Percentiles rank a stretch among this genome's conserved stretches.
These are phyloP conservation scores for Hirsutella thompsonii DNA, from an alignment of 2,329 filamentous ascomycete species.

Conservation along the genomic window DNA sequence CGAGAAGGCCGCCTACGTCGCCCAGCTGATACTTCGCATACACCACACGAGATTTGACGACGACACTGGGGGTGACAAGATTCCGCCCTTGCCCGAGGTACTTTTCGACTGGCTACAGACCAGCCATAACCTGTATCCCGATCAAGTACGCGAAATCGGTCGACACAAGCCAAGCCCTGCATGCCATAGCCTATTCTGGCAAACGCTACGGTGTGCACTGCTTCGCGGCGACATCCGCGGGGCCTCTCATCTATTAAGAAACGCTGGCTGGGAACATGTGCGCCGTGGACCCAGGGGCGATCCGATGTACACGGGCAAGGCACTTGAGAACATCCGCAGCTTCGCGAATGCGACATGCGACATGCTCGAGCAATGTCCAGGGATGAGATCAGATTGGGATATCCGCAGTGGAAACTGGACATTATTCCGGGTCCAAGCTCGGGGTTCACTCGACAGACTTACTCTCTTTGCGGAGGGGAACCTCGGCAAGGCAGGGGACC, in stretches of 20 bases:
- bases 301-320: constrained; percentile 57
- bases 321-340: constrained; percentile 65
- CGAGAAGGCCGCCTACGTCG: constrained; percentile 68
- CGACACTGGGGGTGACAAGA: constrained; percentile 23
- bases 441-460: constrained; percentile 56
- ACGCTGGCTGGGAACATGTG: constrained; percentile 69
- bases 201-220: constrained; percentile 60
- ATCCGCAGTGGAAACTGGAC: constrained; percentile 72
- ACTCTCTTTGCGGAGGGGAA: constrained; percentile 67
- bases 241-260: constrained; percentile 54
- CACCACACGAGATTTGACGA: constrained; percentile 49
- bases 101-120: constrained; percentile 73
- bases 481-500: constrained; percentile 19
- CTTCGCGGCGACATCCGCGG: constrained; percentile 62
- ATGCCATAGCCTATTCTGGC: constrained; percentile 71
- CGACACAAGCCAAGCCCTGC: constrained; percentile 59
- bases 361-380: constrained; percentile 63
- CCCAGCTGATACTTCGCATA: constrained; percentile 63
- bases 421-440: constrained; percentile 65
- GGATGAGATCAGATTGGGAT: constrained; percentile 63
- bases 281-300: constrained; percentile 53
- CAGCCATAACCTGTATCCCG: constrained; percentile 59
- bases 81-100: constrained; percentile 56
- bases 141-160: constrained; percentile 53
- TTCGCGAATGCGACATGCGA: constrained; percentile 57